Evolutionary conservation across 805 yeast genomes (phyloP), one percentile per base, ranked within the genome.

Genomic region (Kuraishia hungarica): DNA sequence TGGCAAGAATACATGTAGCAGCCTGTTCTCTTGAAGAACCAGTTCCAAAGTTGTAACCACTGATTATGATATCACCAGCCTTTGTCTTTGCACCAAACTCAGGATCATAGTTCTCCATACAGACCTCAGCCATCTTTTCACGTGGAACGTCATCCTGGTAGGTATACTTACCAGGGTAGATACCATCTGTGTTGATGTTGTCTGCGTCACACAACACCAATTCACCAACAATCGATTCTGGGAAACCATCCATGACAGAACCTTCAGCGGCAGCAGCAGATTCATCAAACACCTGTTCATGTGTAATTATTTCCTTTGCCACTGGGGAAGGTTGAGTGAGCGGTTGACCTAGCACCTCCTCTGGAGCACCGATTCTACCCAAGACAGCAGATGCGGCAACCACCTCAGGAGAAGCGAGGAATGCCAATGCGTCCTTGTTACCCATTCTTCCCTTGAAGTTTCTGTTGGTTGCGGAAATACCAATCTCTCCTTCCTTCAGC

Each of bases 361-460:
- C 93, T 1, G 97, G 97, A 49, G 91, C 86, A 24, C 92, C 97
- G 65, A 94, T 94, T 65, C 86, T 84, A 57, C 99, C 99, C 59
- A 89, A 73, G n/a, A 93, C 83, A 1, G 99, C 99, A 57, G 96
- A 88, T 0, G 99, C 98, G 53, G 99, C 98, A 57, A 94, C 99
- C 24, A 94, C 96, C 60, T 92, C 97, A 4, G 99, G 99, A 1
- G 97, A 91, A 0, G 97, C 97, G 60, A 94, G 80, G 70, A 87
- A 94, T 0, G 99, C 99, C 58, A 91, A 75, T 0, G 99, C 99
- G 64, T 94, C 97, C 62, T 87, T 87, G 7, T 96, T 87, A 8
- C 99, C 99, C 99, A 94, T 94, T 75, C 99, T 84, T 58, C 99
- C 99, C 74, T 94, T 94, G 81, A 94, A 94, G 74, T 94, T 94